Conservation (phyloP, 139 green algal genomes). For the Pseudopediastrum boryanum region DNA sequence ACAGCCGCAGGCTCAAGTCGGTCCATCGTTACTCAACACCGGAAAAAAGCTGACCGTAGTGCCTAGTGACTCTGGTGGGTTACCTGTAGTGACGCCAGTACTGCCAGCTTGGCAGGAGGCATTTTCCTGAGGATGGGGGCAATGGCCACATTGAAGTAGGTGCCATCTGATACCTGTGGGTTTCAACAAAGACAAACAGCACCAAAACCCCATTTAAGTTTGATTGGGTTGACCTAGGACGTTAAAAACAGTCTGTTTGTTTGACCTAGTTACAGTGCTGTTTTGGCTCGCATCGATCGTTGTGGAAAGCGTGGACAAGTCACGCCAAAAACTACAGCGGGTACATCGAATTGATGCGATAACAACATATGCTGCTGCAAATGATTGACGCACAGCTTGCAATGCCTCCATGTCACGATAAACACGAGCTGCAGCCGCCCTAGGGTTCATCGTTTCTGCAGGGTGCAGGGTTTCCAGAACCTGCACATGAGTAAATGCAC, state of each 20-base stretch:
- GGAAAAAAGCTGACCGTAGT: no score
- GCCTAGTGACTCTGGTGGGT: no score
- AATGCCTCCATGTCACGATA: not conserved
- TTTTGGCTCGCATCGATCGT: not conserved
- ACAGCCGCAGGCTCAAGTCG: no score
- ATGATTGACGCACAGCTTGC: not conserved
- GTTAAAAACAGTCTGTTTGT: not conserved
- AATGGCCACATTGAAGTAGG: slow-evolving; percentile 35
- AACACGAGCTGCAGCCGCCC: no score
- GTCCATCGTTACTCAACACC: no score
- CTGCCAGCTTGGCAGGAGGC: slow-evolving; percentile 17
- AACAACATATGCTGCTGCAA: not conserved
- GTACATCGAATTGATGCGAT: not conserved
- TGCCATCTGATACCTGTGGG: slow-evolving; percentile 3
- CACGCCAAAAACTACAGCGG: not conserved
- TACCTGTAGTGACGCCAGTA: no score
- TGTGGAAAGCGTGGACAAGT: not conserved
- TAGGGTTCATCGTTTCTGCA: no score
- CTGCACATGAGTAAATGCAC: no score
- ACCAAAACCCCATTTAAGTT: not conserved
- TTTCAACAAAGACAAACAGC: not conserved
- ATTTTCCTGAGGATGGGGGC: slow-evolving; percentile 29
- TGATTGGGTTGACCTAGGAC: not conserved
- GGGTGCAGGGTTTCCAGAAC: no score
- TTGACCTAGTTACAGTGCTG: not conserved